phyloP scores from a whole-genome alignment of 768 basidiomycete species.

The Russula lepida region DNA sequence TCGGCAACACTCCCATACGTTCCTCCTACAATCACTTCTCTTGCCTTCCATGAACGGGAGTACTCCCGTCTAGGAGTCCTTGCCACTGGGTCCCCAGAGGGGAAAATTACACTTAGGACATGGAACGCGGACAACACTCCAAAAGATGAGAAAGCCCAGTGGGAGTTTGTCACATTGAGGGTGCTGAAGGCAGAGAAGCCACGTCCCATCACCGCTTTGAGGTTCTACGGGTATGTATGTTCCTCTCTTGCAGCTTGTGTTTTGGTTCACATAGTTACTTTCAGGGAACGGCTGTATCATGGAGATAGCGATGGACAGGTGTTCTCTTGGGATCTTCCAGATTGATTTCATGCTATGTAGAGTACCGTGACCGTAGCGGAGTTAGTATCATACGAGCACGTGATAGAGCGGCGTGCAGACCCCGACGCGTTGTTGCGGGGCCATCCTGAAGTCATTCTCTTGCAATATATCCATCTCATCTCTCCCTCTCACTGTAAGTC shows the following conservation, averaged over 20 bases:
- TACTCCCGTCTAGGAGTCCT: slow-evolving; percentile 70
- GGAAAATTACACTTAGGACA: slow-evolving; percentile 70
- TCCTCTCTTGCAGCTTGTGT: neutral
- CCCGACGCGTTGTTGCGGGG: neutral
- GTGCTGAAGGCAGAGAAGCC: slow-evolving; percentile 50
- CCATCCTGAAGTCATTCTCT: neutral
- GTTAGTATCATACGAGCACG: neutral
- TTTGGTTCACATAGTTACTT: neutral
- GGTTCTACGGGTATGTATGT: slow-evolving; percentile 62
- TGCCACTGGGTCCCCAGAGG: slow-evolving; percentile 72
- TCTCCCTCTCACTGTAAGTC: neutral
- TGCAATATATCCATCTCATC: slow-evolving; percentile 4
- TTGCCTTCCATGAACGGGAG: slow-evolving; percentile 86
- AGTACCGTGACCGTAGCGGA: neutral
- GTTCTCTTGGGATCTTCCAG: slow-evolving; percentile 50
- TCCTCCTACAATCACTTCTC: slow-evolving; percentile 51
- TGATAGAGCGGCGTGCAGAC: neutral
- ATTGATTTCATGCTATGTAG: slow-evolving; percentile 21
- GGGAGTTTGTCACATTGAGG: slow-evolving; percentile 67
- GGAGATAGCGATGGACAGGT: slow-evolving; percentile 58
- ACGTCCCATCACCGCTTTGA: slow-evolving; percentile 56
- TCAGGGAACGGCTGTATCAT: slow-evolving; percentile 51
- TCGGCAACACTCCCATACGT: slow-evolving; percentile 38
- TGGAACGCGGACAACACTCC: slow-evolving; percentile 76
- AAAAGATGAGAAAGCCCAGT: slow-evolving; percentile 54